Conservation (phyloP, 352 stramenopile species). For the Phytophthora litchii region DNA sequence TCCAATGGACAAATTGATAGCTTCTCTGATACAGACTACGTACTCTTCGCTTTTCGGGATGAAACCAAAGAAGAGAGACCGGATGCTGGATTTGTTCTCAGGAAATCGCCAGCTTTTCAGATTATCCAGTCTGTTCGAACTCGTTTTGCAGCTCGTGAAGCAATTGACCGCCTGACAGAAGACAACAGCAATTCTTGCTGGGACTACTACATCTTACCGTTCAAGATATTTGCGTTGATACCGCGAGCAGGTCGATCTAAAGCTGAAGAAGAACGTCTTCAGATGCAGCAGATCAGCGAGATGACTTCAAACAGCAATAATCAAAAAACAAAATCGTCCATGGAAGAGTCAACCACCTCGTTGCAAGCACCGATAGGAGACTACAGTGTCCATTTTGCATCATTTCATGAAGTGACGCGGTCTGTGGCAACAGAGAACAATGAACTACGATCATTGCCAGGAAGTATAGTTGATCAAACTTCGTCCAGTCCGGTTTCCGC, state of each 20-base stretch:
- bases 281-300: constrained; percentile 33
- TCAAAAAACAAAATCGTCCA: constrained; percentile 1
- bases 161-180: constrained; percentile 11
- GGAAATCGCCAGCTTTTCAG: constrained; percentile 38
- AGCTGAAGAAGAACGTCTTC: constrained; percentile 39
- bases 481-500: background rate
- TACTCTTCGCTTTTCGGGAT: constrained; percentile 35
- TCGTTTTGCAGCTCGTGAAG: constrained; percentile 19
- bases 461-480: background rate
- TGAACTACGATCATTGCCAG: constrained; percentile 5
- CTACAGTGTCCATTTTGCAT: constrained; percentile 31
- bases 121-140: constrained; percentile 26
- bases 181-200: no score
- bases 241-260: constrained; percentile 31
- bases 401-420: constrained; percentile 43
- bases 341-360: constrained; percentile 16
- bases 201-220: constrained; percentile 37
- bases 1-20: constrained; percentile 12
- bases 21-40: constrained; percentile 36
- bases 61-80: constrained; percentile 9
- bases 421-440: background rate
- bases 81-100: background rate
- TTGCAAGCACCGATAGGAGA: constrained; percentile 10
- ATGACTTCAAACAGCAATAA: constrained; percentile 3
- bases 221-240: constrained; percentile 51